Evolutionary conservation across 495 filamentous ascomycete genomes (phyloP), one percentile per base, ranked within the genome.

Genomic region (Annulohypoxylon bovei): DNA sequence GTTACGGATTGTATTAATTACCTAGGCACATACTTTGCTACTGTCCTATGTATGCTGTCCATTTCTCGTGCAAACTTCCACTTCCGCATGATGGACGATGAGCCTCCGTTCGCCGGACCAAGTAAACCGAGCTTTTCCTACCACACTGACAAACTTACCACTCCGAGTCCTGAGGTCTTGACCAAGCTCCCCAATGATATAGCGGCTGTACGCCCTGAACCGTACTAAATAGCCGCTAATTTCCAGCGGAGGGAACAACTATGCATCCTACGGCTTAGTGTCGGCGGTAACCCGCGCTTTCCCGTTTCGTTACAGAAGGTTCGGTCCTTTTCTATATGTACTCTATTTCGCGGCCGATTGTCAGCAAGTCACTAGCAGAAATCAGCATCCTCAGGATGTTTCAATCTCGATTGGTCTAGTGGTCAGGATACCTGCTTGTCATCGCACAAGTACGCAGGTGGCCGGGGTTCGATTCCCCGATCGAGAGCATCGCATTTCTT

Each of bases 391-490:
- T 9, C 0, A 67, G 53, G 28, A 28, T 37, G 47, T 40, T 6
- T 22, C 16, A 27, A 54, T 72, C 70, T 72, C 70, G 70, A 72
- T 72, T 72, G 70, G 70, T 72, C 70, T 72, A 72, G 70, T 72
- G 70, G 70, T 72, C 60, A 72, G 70, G 70, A 72, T 72, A 72
- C 70, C 70, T 72, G 70, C 70, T 72, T 72, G 70, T 72, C 70
- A 64, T 44, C n/a, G 33, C 2, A 44, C 64, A 68, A 62, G 49
- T 59, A 52, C 77, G 77, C 78, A 76, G 75, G 76, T 79, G 77
- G 75, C 75, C 76, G 78, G 78, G 78, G 78, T 80, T 80, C 78
- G 75, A 80, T 80, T 79, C 78, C 78, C 77, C 77, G 73, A 77
- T 77, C 72, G 75, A 77, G 78, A 79, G 76, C 50, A 39, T 62